Evolutionary conservation across 2,329 filamentous ascomycete genomes (phyloP).

Genomic region (Epichloe gansuensis): DNA sequence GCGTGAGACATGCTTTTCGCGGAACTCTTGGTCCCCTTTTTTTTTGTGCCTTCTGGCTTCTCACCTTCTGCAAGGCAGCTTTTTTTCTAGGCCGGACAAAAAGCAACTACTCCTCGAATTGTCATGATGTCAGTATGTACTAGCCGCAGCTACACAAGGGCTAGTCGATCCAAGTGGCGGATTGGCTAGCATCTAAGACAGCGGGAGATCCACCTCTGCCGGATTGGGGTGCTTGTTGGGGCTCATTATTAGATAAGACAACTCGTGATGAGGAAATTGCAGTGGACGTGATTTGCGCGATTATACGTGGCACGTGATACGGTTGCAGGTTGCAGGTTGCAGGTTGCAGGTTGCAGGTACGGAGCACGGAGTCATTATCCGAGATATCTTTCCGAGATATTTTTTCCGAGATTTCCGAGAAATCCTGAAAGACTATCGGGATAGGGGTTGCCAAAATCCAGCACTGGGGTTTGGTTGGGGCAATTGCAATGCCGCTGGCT

Average conservation of each 20-base stretch:
- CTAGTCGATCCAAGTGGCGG: neutral
- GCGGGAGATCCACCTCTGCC: neutral
- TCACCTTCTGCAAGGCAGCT: neutral
- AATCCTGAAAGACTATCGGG: too few relatives aligned
- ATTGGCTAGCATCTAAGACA: slow-evolving; percentile 1
- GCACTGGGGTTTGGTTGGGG: neutral
- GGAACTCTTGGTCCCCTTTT: neutral
- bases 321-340: too few relatives aligned
- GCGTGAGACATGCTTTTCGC: neutral
- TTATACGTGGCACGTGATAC: too few relatives aligned
- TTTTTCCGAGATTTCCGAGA: too few relatives aligned
- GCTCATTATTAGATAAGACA: too few relatives aligned
- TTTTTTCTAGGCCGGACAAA: neutral
- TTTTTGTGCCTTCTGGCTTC: neutral
- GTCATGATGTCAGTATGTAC: slow-evolving; percentile 7
- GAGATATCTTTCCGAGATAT: too few relatives aligned
- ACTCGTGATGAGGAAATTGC: too few relatives aligned
- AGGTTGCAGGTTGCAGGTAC: too few relatives aligned
- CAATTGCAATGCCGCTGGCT: neutral
- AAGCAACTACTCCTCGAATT: neutral
- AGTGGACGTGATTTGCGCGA: too few relatives aligned
- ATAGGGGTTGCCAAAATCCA: too few relatives aligned
- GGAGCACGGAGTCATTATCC: too few relatives aligned
- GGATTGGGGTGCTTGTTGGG: neutral
- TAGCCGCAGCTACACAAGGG: neutral